A percentile compares a stretch with the other conserved stretches of the same genome.
Conservation (phyloP, 441 rosid species). For the Jatropha multifida region DNA sequence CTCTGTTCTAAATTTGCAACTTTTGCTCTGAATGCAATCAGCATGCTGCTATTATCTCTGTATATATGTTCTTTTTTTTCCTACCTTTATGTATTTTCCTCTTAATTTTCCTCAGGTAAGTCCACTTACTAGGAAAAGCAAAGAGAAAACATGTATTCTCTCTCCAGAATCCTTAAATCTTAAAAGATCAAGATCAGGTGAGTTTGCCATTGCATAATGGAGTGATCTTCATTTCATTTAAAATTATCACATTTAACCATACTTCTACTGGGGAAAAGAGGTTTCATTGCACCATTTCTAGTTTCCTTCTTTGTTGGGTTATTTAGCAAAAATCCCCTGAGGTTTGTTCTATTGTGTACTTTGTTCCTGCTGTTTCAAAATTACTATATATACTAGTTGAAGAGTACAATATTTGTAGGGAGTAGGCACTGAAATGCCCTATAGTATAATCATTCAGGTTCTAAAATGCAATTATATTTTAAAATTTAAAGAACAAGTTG, state of each 20-base stretch:
- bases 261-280: neutral
- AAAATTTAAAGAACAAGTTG: neutral
- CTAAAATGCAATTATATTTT: neutral
- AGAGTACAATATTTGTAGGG: too few species aligned
- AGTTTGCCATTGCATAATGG: conserved; percentile 16
- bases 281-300: neutral
- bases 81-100: neutral
- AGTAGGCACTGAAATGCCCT: neutral
- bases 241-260: neutral
- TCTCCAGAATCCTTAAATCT: conserved; percentile 47
- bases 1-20: neutral
- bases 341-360: neutral
- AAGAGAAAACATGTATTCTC: conserved; percentile 20
- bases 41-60: conserved; percentile 7
- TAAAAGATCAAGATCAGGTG: conserved; percentile 76
- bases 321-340: neutral
- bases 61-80: neutral
- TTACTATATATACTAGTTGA: neutral
- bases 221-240: neutral
- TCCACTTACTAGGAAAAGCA: conserved; percentile 27
- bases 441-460: neutral
- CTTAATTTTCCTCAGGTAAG: conserved; percentile 35
- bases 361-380: neutral
- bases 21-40: neutral
- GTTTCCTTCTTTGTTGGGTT: neutral